Base-by-base conservation (phyloP, 768 basidiomycete genomes). In the Suillus weaverae region DNA sequence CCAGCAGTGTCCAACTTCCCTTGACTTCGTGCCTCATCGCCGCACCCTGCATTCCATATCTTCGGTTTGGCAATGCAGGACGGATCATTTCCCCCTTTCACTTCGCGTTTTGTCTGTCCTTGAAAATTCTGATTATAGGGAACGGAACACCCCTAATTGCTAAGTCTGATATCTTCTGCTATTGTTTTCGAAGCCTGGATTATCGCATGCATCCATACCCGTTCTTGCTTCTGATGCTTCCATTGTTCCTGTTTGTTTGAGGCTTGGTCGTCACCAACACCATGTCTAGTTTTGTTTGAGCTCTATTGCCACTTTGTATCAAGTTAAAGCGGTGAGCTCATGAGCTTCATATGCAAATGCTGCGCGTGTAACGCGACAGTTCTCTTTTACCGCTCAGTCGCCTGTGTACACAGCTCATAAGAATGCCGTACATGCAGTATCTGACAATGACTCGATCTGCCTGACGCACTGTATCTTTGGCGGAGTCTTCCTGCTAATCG, bases 1-100 rank as follows among this genome's bases (percentile, higher is more conserved):
- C 11, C 3, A 33, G 8, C 35, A 33, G 43, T 20, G 22, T 16
- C 18, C 59, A 30, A 44, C 33, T 46, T 41, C 26, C 8, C 22
- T 60, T 39, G 22, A 18, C 26, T 35, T 60, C 4, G 6, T 60
- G 44, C 26, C 48, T 26, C 26, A 16, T 26, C 13, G 16, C 60
- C n/a, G 71, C 57, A 64, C 65, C 65, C 71, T 46, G 55, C 64
- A 64, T 39, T 64, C 63, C 38, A 73, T 62, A 20, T 75, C 74
- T 55, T 73, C 68, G 11, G 20, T 35, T 35, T 33, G 20, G 32
- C 10, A 11, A 54, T 54, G 33, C 20, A 35, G 33, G 53, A 54
- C 11, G 53, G 53, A 33, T 54, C 18, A 35, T 35, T 33, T 7
- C 33, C 53, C 53, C 33, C 53, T n/a, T 54, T 54, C 6, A 11